Conservation (phyloP, 352 stramenopile species). For the Peronospora belbahrii region DNA sequence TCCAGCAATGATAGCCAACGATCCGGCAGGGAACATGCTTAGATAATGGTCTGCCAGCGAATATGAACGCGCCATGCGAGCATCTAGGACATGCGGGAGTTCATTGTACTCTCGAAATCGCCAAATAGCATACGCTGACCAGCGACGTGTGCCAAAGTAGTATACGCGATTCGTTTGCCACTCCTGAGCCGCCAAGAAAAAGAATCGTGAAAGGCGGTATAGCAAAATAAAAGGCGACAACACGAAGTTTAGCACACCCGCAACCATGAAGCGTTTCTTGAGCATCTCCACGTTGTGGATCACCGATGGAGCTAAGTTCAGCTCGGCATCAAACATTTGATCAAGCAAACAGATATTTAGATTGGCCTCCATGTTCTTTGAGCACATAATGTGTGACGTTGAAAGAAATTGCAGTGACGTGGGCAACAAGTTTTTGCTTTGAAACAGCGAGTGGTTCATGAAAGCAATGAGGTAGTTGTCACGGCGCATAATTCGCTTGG, state of each 20-base stretch:
- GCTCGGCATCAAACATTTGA: slow-evolving; percentile 91
- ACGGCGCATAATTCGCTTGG: slow-evolving; percentile 94
- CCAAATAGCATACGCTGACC: slow-evolving; percentile 86
- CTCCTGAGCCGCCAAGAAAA: slow-evolving; percentile 95
- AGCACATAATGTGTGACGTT: slow-evolving; percentile 76
- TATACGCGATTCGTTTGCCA: slow-evolving; percentile 86
- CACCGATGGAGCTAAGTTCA: slow-evolving; percentile 80
- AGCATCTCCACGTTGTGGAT: slow-evolving; percentile 89
- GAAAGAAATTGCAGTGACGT: slow-evolving; percentile 61
- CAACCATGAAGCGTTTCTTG: slow-evolving; percentile 89
- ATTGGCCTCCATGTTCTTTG: slow-evolving; percentile 90
- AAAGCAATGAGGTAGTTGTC: slow-evolving; percentile 98
- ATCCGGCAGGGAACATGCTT: slow-evolving; percentile 88
- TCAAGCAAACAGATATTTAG: slow-evolving; percentile 94
- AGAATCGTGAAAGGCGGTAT: slow-evolving; percentile 95
- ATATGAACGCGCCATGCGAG: slow-evolving; percentile 90
- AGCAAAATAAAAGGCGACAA: slow-evolving; percentile 96
- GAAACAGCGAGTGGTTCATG: slow-evolving; percentile 93
- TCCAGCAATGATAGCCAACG: slow-evolving; percentile 86
- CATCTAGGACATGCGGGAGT: slow-evolving; percentile 93
- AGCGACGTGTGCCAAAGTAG: slow-evolving; percentile 93
- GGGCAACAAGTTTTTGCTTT: slow-evolving; percentile 77
- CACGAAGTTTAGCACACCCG: slow-evolving; percentile 91
- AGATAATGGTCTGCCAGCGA: slow-evolving; percentile 90
- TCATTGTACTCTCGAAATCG: slow-evolving; percentile 98